Base-by-base conservation (phyloP, 768 basidiomycete species). In the Lactarius hatsudake region DNA sequence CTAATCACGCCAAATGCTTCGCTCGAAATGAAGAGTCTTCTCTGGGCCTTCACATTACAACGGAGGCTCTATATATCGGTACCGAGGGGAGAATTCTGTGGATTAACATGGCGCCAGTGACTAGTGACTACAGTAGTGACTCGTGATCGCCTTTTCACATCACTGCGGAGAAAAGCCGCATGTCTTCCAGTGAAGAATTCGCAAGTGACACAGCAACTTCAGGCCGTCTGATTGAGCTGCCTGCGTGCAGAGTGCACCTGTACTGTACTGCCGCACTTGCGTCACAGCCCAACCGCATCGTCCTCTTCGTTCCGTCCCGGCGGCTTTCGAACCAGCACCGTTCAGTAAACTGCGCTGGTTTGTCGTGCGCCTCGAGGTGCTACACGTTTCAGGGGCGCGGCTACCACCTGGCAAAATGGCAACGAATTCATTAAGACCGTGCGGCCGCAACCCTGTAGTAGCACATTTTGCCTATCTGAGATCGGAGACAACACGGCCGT, bases 341-440 rank as follows among this genome's bases (percentile, higher is more conserved):
- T 12, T 15, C 26, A 15, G 56, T 36, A 23, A 56, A 48, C 67
- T 68, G 62, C 67, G 67, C 67, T 68, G 67, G 59, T 51, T 61
- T 20, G 23, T 55, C 57, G 57, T 54, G 26, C 1, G 59, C 67
- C 67, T 68, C 54, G 62, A 63, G 67, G 67, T 43, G 59, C 26
- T 68, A 68, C 67, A 68, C 59, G 67, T 64, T 68, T 38, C 53
- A 45, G 42, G 59, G 59, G 67, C 62, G 54, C 67, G 59, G 67
- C 53, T 45, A 61, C 53, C 40, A 45, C 67, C 62, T 61, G 63
- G 66, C 60, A 42, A 64, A 60, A 10, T 60, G 26, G 34, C 58
- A 64, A 63, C 55, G 26, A 15, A n/a, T 53, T 54, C 60, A 62
- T 67, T 67, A 63, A 54, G 62, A n/a, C n/a, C 51, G 48, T 59